A percentile compares a stretch with the other conserved stretches of the same genome.
These are phyloP conservation scores for Moricandia moricandioides DNA, from an alignment of 345 rosid species.

Conservation along the genomic window DNA sequence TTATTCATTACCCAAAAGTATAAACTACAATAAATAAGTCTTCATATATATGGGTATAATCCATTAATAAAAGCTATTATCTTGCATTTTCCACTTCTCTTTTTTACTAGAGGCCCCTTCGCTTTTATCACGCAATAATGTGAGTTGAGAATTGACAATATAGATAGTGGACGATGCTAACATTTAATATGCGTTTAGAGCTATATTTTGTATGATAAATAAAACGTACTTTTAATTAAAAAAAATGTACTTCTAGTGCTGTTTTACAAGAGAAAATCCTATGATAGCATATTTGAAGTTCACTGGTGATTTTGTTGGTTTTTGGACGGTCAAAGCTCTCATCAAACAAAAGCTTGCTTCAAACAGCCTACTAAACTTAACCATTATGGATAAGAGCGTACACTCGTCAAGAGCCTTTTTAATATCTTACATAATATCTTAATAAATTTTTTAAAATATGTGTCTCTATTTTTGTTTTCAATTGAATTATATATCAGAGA, in stretches of 20 bases:
- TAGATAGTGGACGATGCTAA: neutral
- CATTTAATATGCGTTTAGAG: neutral
- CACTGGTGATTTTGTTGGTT: no score
- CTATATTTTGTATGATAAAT: neutral
- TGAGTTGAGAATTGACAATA: constrained; percentile 13
- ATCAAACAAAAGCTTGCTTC: no score
- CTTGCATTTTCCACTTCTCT: constrained; percentile 8
- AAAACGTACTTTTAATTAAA: neutral
- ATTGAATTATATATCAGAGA: no score
- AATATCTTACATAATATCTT: no score
- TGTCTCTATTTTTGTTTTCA: no score
- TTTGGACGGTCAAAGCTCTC: no score
- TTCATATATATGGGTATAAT: neutral
- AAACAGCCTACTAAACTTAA: no score
- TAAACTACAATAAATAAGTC: neutral
- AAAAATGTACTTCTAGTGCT: neutral
- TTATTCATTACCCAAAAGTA: neutral
- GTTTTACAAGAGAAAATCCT: neutral
- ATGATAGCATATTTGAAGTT: no score
- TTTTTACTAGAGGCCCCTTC: constrained; percentile 18
- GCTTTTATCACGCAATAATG: constrained; percentile 7
- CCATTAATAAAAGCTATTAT: neutral
- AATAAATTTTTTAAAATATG: no score
- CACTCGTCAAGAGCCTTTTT: no score
- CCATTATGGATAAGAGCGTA: no score